Percentiles rank a stretch among this genome's conserved stretches.
These are phyloP conservation scores for Talaromyces adpressus DNA, from an alignment of 495 filamentous ascomycete genomes.

Conservation along the genomic window DNA sequence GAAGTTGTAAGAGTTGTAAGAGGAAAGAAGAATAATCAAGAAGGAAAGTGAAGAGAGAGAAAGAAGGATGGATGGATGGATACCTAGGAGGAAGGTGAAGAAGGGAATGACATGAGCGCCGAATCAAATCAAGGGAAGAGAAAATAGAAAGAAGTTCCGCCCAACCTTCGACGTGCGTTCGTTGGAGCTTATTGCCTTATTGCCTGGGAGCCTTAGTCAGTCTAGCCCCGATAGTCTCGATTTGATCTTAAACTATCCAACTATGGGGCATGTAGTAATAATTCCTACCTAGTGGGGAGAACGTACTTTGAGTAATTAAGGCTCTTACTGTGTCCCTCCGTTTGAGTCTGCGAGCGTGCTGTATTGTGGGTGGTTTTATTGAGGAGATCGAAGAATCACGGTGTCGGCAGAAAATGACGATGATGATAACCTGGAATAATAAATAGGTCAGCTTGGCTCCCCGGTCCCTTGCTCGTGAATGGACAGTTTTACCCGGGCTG, in stretches of 20 bases:
- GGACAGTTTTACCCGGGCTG: background rate
- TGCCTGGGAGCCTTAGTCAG: background rate
- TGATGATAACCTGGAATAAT: background rate
- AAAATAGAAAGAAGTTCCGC: conserved; percentile 1
- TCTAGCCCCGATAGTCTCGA: background rate
- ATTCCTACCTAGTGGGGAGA: background rate
- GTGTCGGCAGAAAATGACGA: background rate
- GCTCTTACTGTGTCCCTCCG: background rate
- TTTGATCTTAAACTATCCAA: background rate
- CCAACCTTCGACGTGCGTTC: background rate
- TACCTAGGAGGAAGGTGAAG: background rate
- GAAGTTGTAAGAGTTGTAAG: background rate
- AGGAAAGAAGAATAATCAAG: background rate
- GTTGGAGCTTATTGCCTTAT: conserved; percentile 3
- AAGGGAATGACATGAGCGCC: background rate
- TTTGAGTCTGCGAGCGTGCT: background rate
- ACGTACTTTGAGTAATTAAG: background rate
- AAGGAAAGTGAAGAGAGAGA: background rate
- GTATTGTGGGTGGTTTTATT: background rate
- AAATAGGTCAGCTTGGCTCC: background rate
- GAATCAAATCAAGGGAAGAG: background rate
- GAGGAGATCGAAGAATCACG: background rate
- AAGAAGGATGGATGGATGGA: background rate
- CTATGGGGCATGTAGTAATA: background rate
- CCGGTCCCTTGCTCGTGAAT: background rate